These are phyloP conservation scores for Septoria linicola DNA, from an alignment of 2,329 filamentous ascomycete species.

Conservation along the genomic window DNA sequence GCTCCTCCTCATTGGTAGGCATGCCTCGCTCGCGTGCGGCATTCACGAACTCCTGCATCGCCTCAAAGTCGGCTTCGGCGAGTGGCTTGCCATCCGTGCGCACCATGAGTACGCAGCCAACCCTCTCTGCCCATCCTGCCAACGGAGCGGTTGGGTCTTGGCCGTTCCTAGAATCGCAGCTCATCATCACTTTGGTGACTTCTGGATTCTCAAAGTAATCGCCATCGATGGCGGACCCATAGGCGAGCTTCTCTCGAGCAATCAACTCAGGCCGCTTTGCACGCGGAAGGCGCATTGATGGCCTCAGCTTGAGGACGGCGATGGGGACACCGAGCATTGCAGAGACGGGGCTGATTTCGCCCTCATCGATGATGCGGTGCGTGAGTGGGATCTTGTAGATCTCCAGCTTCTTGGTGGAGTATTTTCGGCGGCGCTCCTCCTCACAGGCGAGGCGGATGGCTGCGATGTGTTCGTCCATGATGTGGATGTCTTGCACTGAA, in stretches of 20 bases:
- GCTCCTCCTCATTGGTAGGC: no score
- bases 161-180: neutral
- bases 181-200: no score
- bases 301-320: neutral
- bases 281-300: no score
- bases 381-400: neutral
- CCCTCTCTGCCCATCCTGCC: neutral
- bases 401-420: no score
- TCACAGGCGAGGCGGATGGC: neutral
- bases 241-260: no score
- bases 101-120: neutral
- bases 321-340: neutral
- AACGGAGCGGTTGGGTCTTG: no score
- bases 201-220: no score
- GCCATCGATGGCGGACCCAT: no score
- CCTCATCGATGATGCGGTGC: neutral
- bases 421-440: no score
- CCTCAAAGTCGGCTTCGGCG: neutral
- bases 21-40: neutral
- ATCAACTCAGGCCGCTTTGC: no score
- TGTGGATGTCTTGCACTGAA: no score
- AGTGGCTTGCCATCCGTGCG: neutral
- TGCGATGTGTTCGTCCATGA: no score
- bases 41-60: neutral
- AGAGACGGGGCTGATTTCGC: neutral